A percentile compares a stretch with the other conserved stretches of the same genome.
These are phyloP conservation scores for Epichloe gansuensis DNA, from an alignment of 2,329 filamentous ascomycete species.

Conservation along the genomic window DNA sequence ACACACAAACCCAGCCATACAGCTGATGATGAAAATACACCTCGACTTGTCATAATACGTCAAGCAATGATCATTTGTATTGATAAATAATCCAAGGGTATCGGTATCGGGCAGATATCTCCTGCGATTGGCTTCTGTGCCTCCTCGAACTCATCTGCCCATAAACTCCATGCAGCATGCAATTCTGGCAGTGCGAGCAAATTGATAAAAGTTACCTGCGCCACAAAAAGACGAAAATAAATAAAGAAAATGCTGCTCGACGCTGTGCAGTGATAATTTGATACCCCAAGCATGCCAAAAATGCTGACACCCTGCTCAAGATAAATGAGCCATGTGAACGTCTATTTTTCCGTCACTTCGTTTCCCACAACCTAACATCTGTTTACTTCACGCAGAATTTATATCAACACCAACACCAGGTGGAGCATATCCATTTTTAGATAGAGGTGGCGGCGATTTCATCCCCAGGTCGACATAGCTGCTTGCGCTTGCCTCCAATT, in stretches of 20 bases:
- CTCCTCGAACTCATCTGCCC: not conserved
- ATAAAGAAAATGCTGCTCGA: not conserved
- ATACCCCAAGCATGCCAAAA: not conserved
- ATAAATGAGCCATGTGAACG: not conserved
- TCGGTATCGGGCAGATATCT: not conserved
- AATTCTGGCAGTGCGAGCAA: not conserved
- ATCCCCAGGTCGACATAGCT: constrained; percentile 23
- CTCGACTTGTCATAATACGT: not conserved
- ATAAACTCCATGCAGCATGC: not conserved
- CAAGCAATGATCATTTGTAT: not conserved
- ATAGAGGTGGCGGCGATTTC: not conserved
- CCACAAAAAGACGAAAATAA: not conserved
- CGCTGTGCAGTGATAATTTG: not conserved
- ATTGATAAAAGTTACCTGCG: not conserved
- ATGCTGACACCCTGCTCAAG: not conserved
- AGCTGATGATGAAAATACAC: not conserved
- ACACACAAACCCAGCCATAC: not conserved
- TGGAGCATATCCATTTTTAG: not conserved
- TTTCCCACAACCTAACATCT: not conserved
- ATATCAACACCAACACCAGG: not conserved
- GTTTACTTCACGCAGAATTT: not conserved
- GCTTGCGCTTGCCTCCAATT: constrained; percentile 30
- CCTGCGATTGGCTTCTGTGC: not conserved
- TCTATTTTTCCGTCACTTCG: not conserved
- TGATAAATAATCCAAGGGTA: not conserved